Conservation (phyloP, 495 filamentous ascomycete species). For the Staphylotrichum longicolle region DNA sequence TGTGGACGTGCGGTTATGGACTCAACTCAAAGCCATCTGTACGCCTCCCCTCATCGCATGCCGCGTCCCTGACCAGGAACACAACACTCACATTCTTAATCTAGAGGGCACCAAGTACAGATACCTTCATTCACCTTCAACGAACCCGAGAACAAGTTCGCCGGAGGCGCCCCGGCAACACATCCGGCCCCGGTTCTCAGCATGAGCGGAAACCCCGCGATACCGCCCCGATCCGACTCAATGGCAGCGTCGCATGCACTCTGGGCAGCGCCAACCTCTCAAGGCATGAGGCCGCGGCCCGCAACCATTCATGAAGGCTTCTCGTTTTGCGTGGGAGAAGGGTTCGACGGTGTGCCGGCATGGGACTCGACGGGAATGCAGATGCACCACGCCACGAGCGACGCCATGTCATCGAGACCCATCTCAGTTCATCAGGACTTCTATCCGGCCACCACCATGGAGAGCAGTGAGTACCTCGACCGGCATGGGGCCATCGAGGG, state of each 20-base stretch:
- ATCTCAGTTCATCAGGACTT: slow-evolving; percentile 54
- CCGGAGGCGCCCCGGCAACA: slow-evolving; percentile 39
- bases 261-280: slow-evolving; percentile 47
- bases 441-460: slow-evolving; percentile 49
- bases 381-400: slow-evolving; percentile 48
- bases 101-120: slow-evolving; percentile 46
- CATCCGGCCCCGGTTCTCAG: slow-evolving; percentile 37
- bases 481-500: slow-evolving; percentile 21
- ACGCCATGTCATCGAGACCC: slow-evolving; percentile 48
- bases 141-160: slow-evolving; percentile 39
- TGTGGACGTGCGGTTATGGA: slow-evolving; percentile 39
- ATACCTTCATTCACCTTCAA: slow-evolving; percentile 43
- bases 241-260: slow-evolving; percentile 40
- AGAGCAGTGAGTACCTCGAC: slow-evolving; percentile 47
- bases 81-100: slow-evolving; percentile 30
- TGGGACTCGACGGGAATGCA: slow-evolving; percentile 56
- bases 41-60: slow-evolving; percentile 28
- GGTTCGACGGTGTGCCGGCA: slow-evolving; percentile 48
- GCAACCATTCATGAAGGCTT: slow-evolving; percentile 60
- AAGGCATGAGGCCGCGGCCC: slow-evolving; percentile 48
- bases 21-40: slow-evolving; percentile 43
- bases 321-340: slow-evolving; percentile 54
- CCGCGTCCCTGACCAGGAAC: slow-evolving; percentile 27
- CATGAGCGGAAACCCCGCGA: slow-evolving; percentile 45
- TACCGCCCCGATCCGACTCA: slow-evolving; percentile 39